Conservation (phyloP, 2,329 filamentous ascomycete species). For the Tolypocladium tropicale region DNA sequence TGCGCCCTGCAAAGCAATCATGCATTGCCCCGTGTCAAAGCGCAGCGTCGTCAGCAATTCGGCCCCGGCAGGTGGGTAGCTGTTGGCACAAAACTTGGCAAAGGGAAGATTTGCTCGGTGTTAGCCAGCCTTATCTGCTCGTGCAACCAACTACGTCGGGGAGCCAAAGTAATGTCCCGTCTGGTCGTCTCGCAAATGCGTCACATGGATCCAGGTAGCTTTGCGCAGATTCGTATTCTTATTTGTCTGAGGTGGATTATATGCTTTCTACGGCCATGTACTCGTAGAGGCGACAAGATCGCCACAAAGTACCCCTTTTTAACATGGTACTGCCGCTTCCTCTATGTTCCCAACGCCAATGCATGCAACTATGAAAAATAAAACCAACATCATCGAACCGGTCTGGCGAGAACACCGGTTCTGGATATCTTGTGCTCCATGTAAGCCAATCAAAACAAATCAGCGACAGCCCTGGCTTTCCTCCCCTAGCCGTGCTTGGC, state of each 20-base stretch:
- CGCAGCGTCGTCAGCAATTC: not conserved
- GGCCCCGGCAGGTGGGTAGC: not conserved
- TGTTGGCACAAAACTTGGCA: not conserved
- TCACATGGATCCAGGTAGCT: not conserved
- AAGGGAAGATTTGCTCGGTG: not conserved
- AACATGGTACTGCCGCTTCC: not conserved
- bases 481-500: constrained; percentile 40
- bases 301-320: not conserved
- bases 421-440: not conserved
- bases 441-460: not conserved
- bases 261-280: not conserved
- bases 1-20: not conserved
- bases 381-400: not conserved
- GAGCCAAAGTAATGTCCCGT: not conserved
- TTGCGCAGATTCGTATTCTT: no score
- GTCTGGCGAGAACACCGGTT: not conserved
- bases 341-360: not conserved
- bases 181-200: not conserved
- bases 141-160: not conserved
- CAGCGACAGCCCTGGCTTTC: no score
- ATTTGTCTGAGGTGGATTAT: not conserved
- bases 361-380: no score
- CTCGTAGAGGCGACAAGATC: not conserved
- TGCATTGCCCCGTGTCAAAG: not conserved
- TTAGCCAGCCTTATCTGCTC: not conserved